Conservation (phyloP, 306 rosid genomes). For the Morella rubra region DNA sequence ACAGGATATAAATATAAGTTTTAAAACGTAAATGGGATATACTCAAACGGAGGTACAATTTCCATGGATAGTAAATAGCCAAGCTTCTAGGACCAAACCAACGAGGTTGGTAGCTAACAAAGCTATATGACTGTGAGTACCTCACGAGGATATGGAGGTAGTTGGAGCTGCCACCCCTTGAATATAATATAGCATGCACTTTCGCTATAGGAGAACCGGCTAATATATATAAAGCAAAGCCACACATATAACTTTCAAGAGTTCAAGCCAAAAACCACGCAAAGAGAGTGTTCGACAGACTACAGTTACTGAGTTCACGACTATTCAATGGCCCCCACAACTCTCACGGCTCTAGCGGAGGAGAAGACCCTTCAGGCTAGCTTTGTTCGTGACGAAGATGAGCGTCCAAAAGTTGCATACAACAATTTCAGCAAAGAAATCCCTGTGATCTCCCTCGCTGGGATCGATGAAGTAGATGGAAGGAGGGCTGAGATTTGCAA, state of each 20-base stretch:
- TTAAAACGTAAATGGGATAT: too few species aligned
- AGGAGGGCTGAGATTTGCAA: slow-evolving; percentile 49
- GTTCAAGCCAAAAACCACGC: background rate
- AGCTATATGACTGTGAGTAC: background rate
- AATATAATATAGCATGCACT: background rate
- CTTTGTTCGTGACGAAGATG: slow-evolving; percentile 77
- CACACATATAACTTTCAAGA: background rate
- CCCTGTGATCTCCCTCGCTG: slow-evolving; percentile 76
- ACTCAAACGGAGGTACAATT: too few species aligned
- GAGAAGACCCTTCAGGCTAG: slow-evolving; percentile 50
- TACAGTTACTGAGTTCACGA: too few species aligned
- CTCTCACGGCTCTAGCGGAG: slow-evolving; percentile 58
- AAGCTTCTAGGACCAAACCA: background rate
- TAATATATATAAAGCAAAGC: background rate
- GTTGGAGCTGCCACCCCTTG: slow-evolving; percentile 27
- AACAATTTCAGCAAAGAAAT: slow-evolving; percentile 68
- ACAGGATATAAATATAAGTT: too few species aligned
- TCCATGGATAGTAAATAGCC: background rate
- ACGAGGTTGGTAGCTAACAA: background rate
- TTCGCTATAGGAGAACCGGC: background rate
- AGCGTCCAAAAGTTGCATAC: slow-evolving; percentile 86
- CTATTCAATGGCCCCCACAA: slow-evolving; percentile 35
- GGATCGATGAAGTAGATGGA: slow-evolving; percentile 52
- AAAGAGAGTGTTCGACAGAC: too few species aligned
- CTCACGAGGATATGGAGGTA: background rate